phyloP scores from a whole-genome alignment of 257 asterid species.

The Penstemon barbatus region DNA sequence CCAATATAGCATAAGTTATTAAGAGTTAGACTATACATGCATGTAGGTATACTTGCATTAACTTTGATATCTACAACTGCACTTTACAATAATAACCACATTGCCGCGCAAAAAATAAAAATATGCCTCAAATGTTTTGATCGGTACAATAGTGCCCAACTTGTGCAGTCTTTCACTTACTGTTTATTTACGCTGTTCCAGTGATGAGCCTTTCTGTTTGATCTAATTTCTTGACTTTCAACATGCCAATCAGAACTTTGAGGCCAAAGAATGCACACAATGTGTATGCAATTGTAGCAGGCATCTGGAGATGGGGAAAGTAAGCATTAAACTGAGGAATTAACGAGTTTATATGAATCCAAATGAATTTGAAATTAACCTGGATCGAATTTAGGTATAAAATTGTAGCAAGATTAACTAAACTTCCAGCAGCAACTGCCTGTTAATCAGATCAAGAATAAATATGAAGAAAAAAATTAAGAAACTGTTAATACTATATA shows the following conservation, averaged over 20 bases:
- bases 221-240: constrained; percentile 79
- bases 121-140: constrained; percentile 9
- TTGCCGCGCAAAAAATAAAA: background rate
- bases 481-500: background rate
- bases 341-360: background rate
- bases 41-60: background rate
- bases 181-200: constrained; percentile 72
- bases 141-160: too few relatives aligned
- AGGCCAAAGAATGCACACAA: constrained; percentile 72
- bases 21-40: too few relatives aligned
- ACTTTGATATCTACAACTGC: background rate
- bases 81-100: constrained; percentile 14
- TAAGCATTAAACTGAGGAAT: constrained; percentile 1
- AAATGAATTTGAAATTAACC: constrained; percentile 43
- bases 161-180: constrained; percentile 25
- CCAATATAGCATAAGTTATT: too few relatives aligned
- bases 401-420: constrained; percentile 85
- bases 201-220: constrained; percentile 80
- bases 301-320: constrained; percentile 50
- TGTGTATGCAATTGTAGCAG: constrained; percentile 65
- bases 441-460: constrained; percentile 35
- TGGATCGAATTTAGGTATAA: constrained; percentile 67
- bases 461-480: background rate
- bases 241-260: constrained; percentile 71
- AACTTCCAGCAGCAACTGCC: constrained; percentile 99